phyloP scores from a whole-genome alignment of 306 rosid genomes.

The Echinosophora koreensis region DNA sequence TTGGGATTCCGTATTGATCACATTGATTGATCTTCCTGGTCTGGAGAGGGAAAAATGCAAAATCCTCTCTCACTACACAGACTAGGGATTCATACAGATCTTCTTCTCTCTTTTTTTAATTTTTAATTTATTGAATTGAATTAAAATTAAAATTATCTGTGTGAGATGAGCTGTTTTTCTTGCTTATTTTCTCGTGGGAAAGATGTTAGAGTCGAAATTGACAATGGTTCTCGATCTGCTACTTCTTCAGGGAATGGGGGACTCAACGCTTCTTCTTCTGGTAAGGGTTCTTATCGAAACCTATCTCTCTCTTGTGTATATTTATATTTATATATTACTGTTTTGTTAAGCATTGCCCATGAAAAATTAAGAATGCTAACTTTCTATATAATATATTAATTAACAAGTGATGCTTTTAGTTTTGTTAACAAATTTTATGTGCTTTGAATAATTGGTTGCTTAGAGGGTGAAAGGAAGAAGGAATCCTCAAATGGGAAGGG shows the following conservation, averaged over 20 bases:
- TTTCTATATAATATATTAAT: no score
- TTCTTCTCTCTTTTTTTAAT: neutral
- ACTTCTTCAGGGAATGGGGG: constrained; percentile 54
- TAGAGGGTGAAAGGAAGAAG: constrained; percentile 54
- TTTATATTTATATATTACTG: no score
- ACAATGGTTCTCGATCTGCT: constrained; percentile 52
- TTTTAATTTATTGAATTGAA: neutral
- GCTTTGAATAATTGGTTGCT: neutral
- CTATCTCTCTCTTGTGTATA: neutral
- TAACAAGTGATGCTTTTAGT: no score
- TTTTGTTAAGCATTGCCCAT: no score
- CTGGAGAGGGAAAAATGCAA: neutral
- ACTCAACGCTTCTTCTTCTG: constrained; percentile 46
- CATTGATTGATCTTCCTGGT: neutral
- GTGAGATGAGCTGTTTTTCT: constrained; percentile 56
- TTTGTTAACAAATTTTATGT: no score
- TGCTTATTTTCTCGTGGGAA: constrained; percentile 52
- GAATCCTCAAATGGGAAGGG: constrained; percentile 38
- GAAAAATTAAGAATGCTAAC: no score
- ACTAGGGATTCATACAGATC: neutral
- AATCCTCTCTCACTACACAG: constrained; percentile 9
- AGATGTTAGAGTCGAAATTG: constrained; percentile 56
- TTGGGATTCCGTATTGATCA: constrained; percentile 8
- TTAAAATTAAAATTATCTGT: neutral
- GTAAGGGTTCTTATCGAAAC: constrained; percentile 37